A percentile compares a stretch with the other conserved stretches of the same genome.
These are phyloP conservation scores for Dioscorea cayenensis DNA, from an alignment of 116 monocot species.

Conservation along the genomic window DNA sequence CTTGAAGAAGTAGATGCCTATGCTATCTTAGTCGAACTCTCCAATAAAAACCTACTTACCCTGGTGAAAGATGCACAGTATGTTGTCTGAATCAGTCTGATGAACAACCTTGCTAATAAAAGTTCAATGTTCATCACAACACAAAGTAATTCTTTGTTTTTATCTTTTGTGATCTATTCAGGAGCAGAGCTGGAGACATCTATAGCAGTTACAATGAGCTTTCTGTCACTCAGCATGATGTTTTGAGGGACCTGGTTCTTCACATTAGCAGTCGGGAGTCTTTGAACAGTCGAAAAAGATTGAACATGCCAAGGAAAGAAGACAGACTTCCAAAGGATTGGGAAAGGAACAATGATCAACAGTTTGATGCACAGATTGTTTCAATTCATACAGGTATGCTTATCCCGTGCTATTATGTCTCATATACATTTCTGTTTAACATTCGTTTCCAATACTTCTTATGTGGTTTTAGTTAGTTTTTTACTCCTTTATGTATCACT, in stretches of 20 bases:
- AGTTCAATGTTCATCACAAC: not conserved
- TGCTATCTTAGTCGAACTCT: conserved; percentile 40
- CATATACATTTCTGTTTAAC: not conserved
- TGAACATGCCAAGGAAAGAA: conserved; percentile 53
- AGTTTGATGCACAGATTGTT: conserved; percentile 49
- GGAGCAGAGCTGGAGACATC: conserved; percentile 49
- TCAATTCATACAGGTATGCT: conserved; percentile 54
- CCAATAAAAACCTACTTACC: conserved; percentile 44
- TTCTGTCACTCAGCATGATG: conserved; percentile 56
- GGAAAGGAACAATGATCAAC: conserved; percentile 33
- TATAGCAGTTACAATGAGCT: conserved; percentile 49
- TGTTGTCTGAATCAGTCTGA: not conserved
- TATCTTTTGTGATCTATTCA: conserved; percentile 10
- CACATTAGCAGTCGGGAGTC: conserved; percentile 25
- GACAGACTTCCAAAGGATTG: conserved; percentile 43
- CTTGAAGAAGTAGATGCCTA: conserved; percentile 49
- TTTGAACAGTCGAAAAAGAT: conserved; percentile 22
- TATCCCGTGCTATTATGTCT: not conserved
- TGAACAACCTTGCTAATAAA: not conserved
- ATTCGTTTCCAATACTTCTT: not conserved
- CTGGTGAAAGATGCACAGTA: conserved; percentile 59
- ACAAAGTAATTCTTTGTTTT: not conserved
- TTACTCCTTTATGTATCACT: not conserved
- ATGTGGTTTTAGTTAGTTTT: not conserved
- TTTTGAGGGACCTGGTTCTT: conserved; percentile 52